Evolutionary conservation across 2,329 filamentous ascomycete species (phyloP).

Genomic region (Paraconiothyrium sp.): DNA sequence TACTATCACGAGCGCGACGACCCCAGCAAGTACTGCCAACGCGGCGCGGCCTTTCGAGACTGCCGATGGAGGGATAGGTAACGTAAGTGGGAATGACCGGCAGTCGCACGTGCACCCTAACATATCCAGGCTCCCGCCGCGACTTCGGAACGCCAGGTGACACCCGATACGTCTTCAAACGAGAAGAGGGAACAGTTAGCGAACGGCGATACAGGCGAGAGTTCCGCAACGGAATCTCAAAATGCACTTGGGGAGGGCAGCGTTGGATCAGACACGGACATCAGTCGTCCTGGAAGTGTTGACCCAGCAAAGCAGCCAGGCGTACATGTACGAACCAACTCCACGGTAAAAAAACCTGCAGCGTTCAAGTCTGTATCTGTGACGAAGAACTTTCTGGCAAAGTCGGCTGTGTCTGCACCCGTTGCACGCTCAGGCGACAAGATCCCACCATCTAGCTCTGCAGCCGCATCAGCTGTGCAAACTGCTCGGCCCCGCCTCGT

Average conservation of each 20-base stretch:
- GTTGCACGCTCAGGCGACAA: slow-evolving; percentile 65
- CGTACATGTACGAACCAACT: slow-evolving; percentile 65
- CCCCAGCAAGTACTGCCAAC: slow-evolving; percentile 29
- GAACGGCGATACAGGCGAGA: slow-evolving; percentile 49
- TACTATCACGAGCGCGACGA: slow-evolving; percentile 50
- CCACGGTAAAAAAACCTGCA: slow-evolving; percentile 73
- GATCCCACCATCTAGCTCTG: slow-evolving; percentile 52
- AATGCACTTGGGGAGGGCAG: slow-evolving; percentile 71
- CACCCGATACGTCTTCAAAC: slow-evolving; percentile 20
- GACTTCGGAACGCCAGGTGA: slow-evolving; percentile 25
- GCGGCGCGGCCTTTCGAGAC: slow-evolving; percentile 30
- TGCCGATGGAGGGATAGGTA: slow-evolving; percentile 24
- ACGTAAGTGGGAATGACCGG: slow-evolving; percentile 32
- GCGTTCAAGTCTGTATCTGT: slow-evolving; percentile 88
- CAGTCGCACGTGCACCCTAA: slow-evolving; percentile 26
- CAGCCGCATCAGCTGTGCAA: slow-evolving; percentile 60
- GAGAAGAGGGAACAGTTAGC: slow-evolving; percentile 39
- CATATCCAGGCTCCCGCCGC: slow-evolving; percentile 23
- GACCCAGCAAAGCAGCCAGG: slow-evolving; percentile 66
- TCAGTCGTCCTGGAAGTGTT: slow-evolving; percentile 65
- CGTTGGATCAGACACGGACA: slow-evolving; percentile 80
- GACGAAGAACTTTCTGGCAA: slow-evolving; percentile 85
- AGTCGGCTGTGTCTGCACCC: slow-evolving; percentile 66
- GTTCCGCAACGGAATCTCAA: slow-evolving; percentile 43
- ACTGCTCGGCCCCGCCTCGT: slow-evolving; percentile 75